phyloP scores from a whole-genome alignment of 1,284 basidiomycete genomes.

The Ustilago tritici region DNA sequence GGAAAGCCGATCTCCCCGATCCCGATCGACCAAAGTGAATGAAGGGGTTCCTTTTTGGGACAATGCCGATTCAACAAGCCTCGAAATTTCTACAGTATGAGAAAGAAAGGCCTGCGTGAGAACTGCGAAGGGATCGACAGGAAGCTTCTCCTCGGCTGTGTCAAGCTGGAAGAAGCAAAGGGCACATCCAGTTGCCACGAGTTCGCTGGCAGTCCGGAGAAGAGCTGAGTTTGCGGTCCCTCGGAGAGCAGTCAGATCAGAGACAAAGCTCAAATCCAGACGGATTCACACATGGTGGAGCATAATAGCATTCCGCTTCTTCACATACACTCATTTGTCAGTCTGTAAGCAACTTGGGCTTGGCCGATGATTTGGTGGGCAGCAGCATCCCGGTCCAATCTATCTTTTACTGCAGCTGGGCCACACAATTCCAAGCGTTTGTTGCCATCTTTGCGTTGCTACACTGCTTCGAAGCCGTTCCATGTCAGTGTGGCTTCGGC shows the following conservation, averaged over 20 bases:
- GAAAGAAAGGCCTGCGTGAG: not conserved
- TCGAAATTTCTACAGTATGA: not conserved
- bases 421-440: not conserved
- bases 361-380: not conserved
- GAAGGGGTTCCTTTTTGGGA: not conserved
- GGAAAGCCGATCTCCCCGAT: no score
- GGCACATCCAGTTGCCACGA: not conserved
- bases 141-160: conserved; percentile 11
- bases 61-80: not conserved
- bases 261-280: conserved; percentile 4
- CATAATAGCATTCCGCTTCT: conserved; percentile 7
- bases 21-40: not conserved
- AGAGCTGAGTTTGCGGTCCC: conserved; percentile 12
- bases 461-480: not conserved
- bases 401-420: not conserved
- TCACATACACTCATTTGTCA: not conserved
- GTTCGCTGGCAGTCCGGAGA: not conserved
- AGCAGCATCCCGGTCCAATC: not conserved
- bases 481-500: not conserved
- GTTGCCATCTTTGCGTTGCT: not conserved
- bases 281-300: conserved; percentile 11
- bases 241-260: conserved; percentile 7
- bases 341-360: not conserved
- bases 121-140: conserved; percentile 8
- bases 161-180: not conserved